These are phyloP conservation scores for Scutellaria galericulata DNA, from an alignment of 257 asterid genomes.

Conservation along the genomic window DNA sequence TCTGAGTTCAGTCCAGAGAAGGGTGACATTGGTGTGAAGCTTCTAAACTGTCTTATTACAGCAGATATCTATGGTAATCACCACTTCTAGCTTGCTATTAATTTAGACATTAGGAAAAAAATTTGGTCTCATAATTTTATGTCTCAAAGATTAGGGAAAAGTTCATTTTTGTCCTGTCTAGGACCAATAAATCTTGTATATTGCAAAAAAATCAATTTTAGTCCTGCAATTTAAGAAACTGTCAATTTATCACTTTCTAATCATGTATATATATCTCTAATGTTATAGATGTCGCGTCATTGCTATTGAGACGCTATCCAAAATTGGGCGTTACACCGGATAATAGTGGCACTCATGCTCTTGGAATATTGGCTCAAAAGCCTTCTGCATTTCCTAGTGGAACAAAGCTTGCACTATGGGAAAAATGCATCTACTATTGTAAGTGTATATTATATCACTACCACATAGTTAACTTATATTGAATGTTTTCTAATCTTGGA, in stretches of 20 bases:
- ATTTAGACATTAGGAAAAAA: no score
- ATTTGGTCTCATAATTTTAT: no score
- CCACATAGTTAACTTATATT: no score
- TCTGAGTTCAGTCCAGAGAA: constrained; percentile 2
- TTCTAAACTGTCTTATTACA: constrained; percentile 51
- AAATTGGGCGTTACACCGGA: constrained; percentile 43
- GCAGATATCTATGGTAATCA: constrained; percentile 49
- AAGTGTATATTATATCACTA: constrained; percentile 19
- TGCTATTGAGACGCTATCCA: constrained; percentile 42
- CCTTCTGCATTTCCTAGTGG: constrained; percentile 58
- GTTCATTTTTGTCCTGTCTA: no score
- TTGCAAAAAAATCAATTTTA: no score
- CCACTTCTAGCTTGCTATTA: no score
- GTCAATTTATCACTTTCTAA: no score
- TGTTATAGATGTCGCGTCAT: constrained; percentile 44
- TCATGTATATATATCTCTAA: no score
- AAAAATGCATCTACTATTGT: constrained; percentile 45
- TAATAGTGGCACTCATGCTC: constrained; percentile 38
- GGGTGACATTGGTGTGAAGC: constrained; percentile 41
- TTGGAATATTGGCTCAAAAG: constrained; percentile 47
- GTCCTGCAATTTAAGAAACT: no score
- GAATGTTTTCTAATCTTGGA: no score
- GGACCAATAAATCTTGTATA: no score
- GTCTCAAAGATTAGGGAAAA: no score
- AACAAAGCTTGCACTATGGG: constrained; percentile 35